Evolutionary conservation across 2,329 filamentous ascomycete genomes (phyloP).

Genomic region (Fonsecaea monophora): DNA sequence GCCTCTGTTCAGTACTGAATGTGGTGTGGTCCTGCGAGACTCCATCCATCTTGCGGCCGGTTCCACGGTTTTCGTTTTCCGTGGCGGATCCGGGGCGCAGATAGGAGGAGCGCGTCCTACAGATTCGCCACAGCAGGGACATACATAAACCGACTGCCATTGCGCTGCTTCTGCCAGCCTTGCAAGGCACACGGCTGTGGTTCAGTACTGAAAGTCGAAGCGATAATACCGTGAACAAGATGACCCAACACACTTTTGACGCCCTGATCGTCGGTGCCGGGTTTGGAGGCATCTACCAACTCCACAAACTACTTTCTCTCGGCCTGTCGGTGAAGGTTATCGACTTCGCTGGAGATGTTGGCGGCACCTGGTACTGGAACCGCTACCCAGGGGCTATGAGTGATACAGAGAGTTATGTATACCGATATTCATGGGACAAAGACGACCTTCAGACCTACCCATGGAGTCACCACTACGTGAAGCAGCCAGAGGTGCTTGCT

Average conservation of each 20-base stretch:
- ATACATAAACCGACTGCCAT: neutral
- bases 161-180: neutral
- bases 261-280: constrained; percentile 43
- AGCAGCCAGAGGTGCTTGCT: constrained; percentile 47
- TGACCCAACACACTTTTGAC: constrained; percentile 32
- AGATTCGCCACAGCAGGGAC: neutral
- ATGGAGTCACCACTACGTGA: constrained; percentile 36
- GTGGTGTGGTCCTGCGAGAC: neutral
- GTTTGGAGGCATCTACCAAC: constrained; percentile 56
- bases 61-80: constrained; percentile 25
- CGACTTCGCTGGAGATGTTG: constrained; percentile 58
- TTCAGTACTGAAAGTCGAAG: neutral
- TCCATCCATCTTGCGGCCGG: neutral
- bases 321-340: constrained; percentile 58
- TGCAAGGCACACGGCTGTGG: neutral
- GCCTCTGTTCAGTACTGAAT: neutral
- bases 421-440: constrained; percentile 51
- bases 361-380: constrained; percentile 50
- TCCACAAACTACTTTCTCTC: constrained; percentile 59
- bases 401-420: constrained; percentile 34
- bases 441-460: constrained; percentile 33
- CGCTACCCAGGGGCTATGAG: constrained; percentile 49
- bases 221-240: neutral
- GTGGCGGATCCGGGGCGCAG: constrained; percentile 5
- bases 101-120: neutral